phyloP scores from a whole-genome alignment of 2,329 filamentous ascomycete species.

The Alternaria metachromatica region DNA sequence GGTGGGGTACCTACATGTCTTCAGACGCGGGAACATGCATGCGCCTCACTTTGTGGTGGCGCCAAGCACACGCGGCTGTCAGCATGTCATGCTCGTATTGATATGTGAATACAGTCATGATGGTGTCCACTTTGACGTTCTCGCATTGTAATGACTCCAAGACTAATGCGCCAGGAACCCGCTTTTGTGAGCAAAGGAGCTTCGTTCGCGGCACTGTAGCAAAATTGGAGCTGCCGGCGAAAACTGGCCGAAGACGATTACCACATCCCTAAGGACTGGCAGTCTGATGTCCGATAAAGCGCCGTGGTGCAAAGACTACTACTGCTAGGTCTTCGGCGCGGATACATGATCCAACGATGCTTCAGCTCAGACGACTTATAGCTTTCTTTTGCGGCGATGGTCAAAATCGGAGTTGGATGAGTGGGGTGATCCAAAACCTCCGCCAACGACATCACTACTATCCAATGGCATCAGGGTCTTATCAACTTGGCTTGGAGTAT shows the following conservation, averaged over 20 bases:
- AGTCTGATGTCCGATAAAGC: neutral
- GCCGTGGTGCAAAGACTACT: neutral
- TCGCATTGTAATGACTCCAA: neutral
- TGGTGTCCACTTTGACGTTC: neutral
- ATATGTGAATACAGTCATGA: neutral
- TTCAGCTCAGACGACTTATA: no score
- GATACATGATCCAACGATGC: no score
- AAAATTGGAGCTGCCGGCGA: neutral
- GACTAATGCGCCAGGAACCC: neutral
- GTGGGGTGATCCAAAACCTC: no score
- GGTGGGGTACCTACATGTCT: neutral
- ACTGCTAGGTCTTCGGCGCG: no score
- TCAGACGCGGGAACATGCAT: neutral
- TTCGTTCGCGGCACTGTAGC: neutral
- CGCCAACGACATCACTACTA: no score
- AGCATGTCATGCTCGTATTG: neutral
- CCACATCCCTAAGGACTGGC: neutral
- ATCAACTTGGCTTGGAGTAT: no score
- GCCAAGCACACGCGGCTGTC: neutral
- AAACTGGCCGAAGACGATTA: neutral
- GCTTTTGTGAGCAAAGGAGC: neutral
- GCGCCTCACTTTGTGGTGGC: neutral
- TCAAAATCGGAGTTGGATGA: no score
- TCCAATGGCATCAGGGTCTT: no score
- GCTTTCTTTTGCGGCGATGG: no score